Conservation (phyloP, 805 yeast species). For the Candida sithepensis region DNA sequence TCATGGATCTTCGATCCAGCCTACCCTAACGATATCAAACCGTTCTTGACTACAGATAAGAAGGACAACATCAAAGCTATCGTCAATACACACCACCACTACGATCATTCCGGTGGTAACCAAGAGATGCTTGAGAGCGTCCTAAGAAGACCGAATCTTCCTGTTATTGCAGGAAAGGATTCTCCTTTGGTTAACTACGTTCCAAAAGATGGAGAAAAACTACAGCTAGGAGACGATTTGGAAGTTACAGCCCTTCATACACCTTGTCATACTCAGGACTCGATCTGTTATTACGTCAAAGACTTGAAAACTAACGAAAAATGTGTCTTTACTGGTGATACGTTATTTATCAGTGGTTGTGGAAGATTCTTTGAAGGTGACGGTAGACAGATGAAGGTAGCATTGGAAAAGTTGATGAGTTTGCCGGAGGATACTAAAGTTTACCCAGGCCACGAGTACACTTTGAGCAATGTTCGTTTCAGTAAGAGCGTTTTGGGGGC, state of each 20-base stretch:
- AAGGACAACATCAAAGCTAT: constrained; percentile 61
- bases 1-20: constrained; percentile 95
- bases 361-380: constrained; percentile 96
- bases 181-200: constrained; percentile 69
- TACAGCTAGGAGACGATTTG: constrained; percentile 61
- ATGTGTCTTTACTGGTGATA: constrained; percentile 94
- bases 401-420: constrained; percentile 57
- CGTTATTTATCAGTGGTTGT: constrained; percentile 90
- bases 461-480: constrained; percentile 75
- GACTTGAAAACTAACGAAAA: constrained; percentile 62
- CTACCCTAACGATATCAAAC: constrained; percentile 65
- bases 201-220: constrained; percentile 60
- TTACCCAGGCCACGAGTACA: constrained; percentile 96
- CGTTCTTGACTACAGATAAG: constrained; percentile 32
- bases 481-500: constrained; percentile 58
- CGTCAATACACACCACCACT: constrained; percentile 95
- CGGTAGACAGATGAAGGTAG: constrained; percentile 71
- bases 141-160: constrained; percentile 40
- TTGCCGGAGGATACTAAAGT: constrained; percentile 71
- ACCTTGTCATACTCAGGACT: constrained; percentile 97
- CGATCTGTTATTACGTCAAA: constrained; percentile 77
- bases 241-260: constrained; percentile 82
- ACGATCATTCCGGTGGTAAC: constrained; percentile 93
- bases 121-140: constrained; percentile 27
- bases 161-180: constrained; percentile 81